Conservation (phyloP, 371 early-diverging fungal species). For the Batrachochytrium dendrobatidis region DNA sequence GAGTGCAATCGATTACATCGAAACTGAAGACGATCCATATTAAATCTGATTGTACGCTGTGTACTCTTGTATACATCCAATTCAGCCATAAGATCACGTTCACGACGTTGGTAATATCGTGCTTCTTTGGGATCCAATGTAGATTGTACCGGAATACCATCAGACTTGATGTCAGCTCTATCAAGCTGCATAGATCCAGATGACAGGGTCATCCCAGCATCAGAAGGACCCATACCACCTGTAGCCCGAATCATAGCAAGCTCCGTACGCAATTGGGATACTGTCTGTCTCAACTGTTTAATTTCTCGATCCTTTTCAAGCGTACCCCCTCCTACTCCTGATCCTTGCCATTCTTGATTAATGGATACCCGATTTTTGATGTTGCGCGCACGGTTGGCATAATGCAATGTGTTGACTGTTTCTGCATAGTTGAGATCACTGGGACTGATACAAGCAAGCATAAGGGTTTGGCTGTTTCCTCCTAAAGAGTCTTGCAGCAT, state of each 20-base stretch:
- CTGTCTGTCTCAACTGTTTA: not conserved
- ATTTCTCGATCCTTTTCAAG: not conserved
- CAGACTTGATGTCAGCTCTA: too few species aligned
- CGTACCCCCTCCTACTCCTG: not conserved
- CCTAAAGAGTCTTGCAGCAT: conserved; percentile 95
- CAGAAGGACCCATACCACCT: not conserved
- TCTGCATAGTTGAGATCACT: conserved; percentile 76
- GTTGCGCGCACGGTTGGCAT: conserved; percentile 80
- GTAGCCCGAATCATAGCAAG: not conserved
- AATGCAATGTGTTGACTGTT: conserved; percentile 88
- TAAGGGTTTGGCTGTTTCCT: conserved; percentile 82
- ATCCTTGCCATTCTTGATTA: conserved; percentile 59
- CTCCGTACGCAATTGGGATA: not conserved
- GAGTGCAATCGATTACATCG: conserved; percentile 24
- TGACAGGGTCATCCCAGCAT: not conserved
- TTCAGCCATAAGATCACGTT: conserved; percentile 26
- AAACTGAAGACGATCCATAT: conserved; percentile 31
- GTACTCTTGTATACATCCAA: conserved; percentile 16
- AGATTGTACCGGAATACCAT: not conserved
- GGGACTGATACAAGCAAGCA: conserved; percentile 90
- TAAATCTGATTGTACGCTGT: conserved; percentile 20
- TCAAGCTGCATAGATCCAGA: too few species aligned
- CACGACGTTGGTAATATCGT: conserved; percentile 21
- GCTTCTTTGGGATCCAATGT: conserved; percentile 19
- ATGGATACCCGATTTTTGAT: conserved; percentile 74